Evolutionary conservation across 164 flowering plant species (phyloP), one percentile per base, ranked within the genome.

Genomic region (Magnolia kwangsiensis): DNA sequence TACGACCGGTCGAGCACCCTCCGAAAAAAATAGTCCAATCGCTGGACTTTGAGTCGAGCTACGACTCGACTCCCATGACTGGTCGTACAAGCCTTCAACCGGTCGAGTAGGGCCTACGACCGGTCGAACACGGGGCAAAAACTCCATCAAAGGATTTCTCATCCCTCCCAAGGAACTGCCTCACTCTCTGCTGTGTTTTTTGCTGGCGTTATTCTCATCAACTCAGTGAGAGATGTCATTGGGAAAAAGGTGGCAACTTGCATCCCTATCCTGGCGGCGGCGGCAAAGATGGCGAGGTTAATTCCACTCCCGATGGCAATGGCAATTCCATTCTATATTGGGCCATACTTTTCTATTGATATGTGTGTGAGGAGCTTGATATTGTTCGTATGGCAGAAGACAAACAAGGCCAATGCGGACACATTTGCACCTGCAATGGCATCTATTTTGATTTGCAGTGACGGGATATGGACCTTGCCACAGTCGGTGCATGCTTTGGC

Each of bases 281-380:
- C 86, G 87, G 87, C 90, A 1, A 74, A 65, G 10, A 20, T 63
- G 16, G 78, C 84, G 0, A 78, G 69, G 72, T 86, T 63, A 31
- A 84, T 87, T 63, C 88, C 90, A 16, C 72, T 84, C 9, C 90
- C 91, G 14, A 86, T 88, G 88, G 88, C 89, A 11, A 85, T 88
- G 90, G 90, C 90, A 1, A 87, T 87, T 18, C 89, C 90, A 20
- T 86, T 88, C 78, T 88, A 86, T 69, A 73, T 86, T 8, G 88
- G 90, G 5, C 27, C 79, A 4, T 85, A 83, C 78, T 88, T 88
- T 51, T 79, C 89, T 0, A 85, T 86, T 51, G 90, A 88, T 27
- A 88, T 86, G 88, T 85, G 86, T 61, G 67, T 86, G 18, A 89
- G 90, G 20, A 86, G 87, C 73, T 76, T 85, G 73, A 88, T 88